A percentile compares a stretch with the other conserved stretches of the same genome.
phyloP scores from a whole-genome alignment of 208 protist genomes.

The Leptomonas pyrrhocoris region DNA sequence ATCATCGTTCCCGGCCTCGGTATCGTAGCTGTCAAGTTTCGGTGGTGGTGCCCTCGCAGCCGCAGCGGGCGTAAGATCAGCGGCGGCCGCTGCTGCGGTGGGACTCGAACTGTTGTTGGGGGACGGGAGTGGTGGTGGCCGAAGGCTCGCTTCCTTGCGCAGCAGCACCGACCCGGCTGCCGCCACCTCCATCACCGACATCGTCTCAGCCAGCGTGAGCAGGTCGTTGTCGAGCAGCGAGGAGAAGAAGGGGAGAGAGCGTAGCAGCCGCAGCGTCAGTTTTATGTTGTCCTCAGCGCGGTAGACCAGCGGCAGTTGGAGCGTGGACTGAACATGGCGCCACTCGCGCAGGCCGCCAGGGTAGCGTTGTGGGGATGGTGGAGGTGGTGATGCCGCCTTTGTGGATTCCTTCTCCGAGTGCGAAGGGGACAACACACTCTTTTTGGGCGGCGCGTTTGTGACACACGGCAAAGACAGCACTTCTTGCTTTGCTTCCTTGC shows the following conservation, averaged over 20 bases:
- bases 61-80: not conserved
- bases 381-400: not conserved
- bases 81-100: not conserved
- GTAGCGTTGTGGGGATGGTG: not conserved
- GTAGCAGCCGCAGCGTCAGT: conserved; percentile 48
- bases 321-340: conserved; percentile 49
- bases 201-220: conserved; percentile 48
- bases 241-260: conserved; percentile 48
- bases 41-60: not conserved
- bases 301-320: conserved; percentile 65
- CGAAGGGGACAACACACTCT: no score
- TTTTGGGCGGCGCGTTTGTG: no score
- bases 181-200: conserved; percentile 41
- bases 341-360: conserved; percentile 31
- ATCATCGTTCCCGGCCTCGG: not conserved
- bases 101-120: not conserved
- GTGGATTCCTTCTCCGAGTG: no score
- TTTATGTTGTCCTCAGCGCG: conserved; percentile 49
- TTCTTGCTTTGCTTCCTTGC: not conserved
- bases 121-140: not conserved
- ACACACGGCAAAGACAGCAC: not conserved
- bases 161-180: conserved; percentile 27
- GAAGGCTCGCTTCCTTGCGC: conserved; percentile 7
- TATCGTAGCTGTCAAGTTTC: no score
- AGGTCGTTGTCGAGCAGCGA: conserved; percentile 60